Conservation (phyloP, 139 green algal species). For the Micractinium sp. region DNA sequence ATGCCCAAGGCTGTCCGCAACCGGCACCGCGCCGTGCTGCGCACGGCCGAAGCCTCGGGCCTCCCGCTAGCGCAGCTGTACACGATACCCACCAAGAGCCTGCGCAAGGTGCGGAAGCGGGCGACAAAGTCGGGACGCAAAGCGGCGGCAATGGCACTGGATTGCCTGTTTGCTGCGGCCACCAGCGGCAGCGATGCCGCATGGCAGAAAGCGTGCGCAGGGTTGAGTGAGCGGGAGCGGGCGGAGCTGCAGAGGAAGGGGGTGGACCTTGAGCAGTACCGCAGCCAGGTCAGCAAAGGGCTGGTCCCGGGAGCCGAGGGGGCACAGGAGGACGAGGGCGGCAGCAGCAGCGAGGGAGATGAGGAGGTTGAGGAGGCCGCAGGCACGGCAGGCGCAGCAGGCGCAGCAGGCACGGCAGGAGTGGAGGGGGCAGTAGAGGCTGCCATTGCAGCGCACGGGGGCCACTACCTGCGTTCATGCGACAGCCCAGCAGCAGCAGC, state of each 20-base stretch:
- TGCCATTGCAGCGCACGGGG: constrained; percentile 3
- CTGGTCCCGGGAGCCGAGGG: neutral
- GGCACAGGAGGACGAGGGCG: neutral
- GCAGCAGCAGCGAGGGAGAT: neutral
- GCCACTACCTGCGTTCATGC: constrained; percentile 25
- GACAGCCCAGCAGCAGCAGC: neutral
- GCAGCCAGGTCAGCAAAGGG: neutral
- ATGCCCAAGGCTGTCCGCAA: no score
- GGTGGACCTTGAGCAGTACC: constrained; percentile 11
- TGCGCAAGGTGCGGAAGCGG: neutral
- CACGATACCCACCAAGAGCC: neutral
- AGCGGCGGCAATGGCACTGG: neutral
- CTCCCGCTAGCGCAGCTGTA: neutral
- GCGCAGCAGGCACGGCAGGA: neutral
- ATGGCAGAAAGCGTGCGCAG: neutral
- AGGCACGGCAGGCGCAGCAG: neutral
- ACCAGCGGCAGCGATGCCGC: neutral
- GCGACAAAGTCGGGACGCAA: no score
- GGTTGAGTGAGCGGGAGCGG: neutral
- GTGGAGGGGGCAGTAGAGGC: neutral
- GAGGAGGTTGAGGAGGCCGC: neutral
- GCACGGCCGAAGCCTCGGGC: neutral
- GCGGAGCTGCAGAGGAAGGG: neutral
- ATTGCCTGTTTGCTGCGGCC: constrained; percentile 8
- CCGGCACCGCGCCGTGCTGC: no score